phyloP scores from a whole-genome alignment of 2,329 filamentous ascomycete genomes.

The Aspergillus novofumigatus region DNA sequence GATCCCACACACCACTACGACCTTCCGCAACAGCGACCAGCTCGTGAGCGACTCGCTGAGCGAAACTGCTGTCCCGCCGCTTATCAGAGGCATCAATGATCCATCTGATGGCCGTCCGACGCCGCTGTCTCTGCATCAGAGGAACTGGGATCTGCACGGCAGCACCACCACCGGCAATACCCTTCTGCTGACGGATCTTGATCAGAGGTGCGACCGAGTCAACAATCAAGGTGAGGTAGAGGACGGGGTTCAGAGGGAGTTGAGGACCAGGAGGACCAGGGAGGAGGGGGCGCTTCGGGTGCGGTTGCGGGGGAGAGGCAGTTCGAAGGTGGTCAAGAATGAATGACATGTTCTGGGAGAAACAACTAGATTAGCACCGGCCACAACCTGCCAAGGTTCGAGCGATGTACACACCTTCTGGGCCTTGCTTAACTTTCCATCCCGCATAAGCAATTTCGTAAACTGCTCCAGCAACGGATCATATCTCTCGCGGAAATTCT shows the following conservation, averaged over 20 bases:
- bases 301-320: conserved; percentile 71
- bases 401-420: conserved; percentile 61
- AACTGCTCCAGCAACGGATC: conserved; percentile 81
- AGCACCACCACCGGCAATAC: conserved; percentile 79
- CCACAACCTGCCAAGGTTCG: neutral
- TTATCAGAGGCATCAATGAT: conserved; percentile 81
- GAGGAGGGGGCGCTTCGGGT: conserved; percentile 54
- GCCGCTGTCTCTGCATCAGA: conserved; percentile 67
- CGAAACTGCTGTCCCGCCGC: conserved; percentile 69
- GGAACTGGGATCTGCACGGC: conserved; percentile 80
- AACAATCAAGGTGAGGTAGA: conserved; percentile 84
- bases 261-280: conserved; percentile 74
- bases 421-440: conserved; percentile 87
- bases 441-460: conserved; percentile 83
- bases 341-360: conserved; percentile 69
- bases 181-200: conserved; percentile 69
- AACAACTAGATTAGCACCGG: conserved; percentile 2
- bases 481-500: conserved; percentile 74
- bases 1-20: conserved; percentile 77
- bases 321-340: conserved; percentile 83
- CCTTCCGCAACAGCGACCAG: conserved; percentile 85
- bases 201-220: conserved; percentile 90
- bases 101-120: conserved; percentile 79
- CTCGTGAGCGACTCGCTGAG: conserved; percentile 77
- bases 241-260: conserved; percentile 81